phyloP scores from a whole-genome alignment of 2,329 filamentous ascomycete genomes.

The Pestalotiopsis sp. region DNA sequence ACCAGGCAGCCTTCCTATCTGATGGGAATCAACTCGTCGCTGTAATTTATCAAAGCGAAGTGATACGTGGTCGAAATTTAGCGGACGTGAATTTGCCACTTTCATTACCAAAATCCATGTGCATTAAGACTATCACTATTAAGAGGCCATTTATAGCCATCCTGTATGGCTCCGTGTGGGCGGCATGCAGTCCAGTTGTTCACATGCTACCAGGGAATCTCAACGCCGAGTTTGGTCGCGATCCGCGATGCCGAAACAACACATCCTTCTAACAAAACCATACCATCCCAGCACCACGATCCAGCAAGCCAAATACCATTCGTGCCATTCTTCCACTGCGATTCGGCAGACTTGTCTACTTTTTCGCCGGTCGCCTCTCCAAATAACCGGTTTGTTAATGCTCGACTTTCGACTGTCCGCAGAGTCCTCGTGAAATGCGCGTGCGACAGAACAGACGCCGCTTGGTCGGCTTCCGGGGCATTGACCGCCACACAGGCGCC shows the following conservation, averaged over 20 bases:
- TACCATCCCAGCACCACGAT: slow-evolving; percentile 68
- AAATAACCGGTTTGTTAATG: slow-evolving; percentile 39
- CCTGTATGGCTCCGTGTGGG: no score
- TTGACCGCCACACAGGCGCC: neutral
- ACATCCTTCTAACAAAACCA: slow-evolving; percentile 65
- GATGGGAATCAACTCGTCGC: no score
- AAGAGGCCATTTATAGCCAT: no score
- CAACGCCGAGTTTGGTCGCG: slow-evolving; percentile 53
- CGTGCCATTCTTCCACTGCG: slow-evolving; percentile 55
- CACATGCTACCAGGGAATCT: slow-evolving; percentile 36
- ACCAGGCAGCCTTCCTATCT: no score
- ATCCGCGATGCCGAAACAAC: slow-evolving; percentile 60
- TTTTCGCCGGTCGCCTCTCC: neutral
- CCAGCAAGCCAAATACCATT: slow-evolving; percentile 58
- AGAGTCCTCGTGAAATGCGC: neutral
- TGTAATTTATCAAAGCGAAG: no score
- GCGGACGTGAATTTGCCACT: no score
- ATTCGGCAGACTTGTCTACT: neutral
- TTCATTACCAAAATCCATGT: no score
- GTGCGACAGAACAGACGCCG: slow-evolving; percentile 33
- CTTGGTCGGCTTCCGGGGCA: slow-evolving; percentile 33
- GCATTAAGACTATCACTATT: no score
- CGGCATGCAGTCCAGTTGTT: no score
- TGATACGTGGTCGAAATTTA: no score
- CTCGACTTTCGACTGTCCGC: slow-evolving; percentile 43